These are phyloP conservation scores for Gardenia jasminoides DNA, from an alignment of 257 asterid species.

Conservation along the genomic window DNA sequence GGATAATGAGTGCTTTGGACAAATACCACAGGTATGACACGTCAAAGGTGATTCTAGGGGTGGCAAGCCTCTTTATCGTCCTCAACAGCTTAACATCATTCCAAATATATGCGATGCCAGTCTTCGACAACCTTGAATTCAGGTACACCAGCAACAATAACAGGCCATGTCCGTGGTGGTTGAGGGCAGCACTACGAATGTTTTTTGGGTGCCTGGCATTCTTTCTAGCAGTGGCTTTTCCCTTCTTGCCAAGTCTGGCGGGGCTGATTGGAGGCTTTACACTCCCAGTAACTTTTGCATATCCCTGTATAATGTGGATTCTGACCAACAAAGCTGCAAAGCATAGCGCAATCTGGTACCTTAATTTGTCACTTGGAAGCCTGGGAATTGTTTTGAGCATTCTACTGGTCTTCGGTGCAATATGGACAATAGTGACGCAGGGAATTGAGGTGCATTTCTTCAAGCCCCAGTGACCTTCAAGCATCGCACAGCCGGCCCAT, in stretches of 20 bases:
- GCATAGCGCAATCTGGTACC: slow-evolving; percentile 55
- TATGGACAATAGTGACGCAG: slow-evolving; percentile 67
- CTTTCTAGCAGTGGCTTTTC: slow-evolving; percentile 80
- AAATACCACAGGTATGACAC: slow-evolving; percentile 60
- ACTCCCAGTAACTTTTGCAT: slow-evolving; percentile 77
- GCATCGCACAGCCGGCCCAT: neutral
- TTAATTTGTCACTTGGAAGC: slow-evolving; percentile 70
- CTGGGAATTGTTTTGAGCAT: slow-evolving; percentile 62
- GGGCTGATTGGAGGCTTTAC: slow-evolving; percentile 81
- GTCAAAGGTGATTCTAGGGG: slow-evolving; percentile 43
- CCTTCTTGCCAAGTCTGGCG: slow-evolving; percentile 69
- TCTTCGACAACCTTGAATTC: slow-evolving; percentile 81
- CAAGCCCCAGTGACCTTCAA: slow-evolving; percentile 48
- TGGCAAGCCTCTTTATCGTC: slow-evolving; percentile 63
- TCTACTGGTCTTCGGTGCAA: slow-evolving; percentile 62
- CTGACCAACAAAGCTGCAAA: slow-evolving; percentile 55
- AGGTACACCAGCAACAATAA: slow-evolving; percentile 69
- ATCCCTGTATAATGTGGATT: slow-evolving; percentile 88
- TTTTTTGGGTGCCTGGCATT: slow-evolving; percentile 74
- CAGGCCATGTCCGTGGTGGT: slow-evolving; percentile 84
- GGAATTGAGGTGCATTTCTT: slow-evolving; percentile 73
- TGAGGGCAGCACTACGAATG: slow-evolving; percentile 47
- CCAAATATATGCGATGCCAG: slow-evolving; percentile 95
- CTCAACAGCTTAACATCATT: slow-evolving; percentile 76
- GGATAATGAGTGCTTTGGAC: slow-evolving; percentile 63